Evolutionary conservation across 768 basidiomycete genomes (phyloP).

Genomic region (Serendipita sp.): DNA sequence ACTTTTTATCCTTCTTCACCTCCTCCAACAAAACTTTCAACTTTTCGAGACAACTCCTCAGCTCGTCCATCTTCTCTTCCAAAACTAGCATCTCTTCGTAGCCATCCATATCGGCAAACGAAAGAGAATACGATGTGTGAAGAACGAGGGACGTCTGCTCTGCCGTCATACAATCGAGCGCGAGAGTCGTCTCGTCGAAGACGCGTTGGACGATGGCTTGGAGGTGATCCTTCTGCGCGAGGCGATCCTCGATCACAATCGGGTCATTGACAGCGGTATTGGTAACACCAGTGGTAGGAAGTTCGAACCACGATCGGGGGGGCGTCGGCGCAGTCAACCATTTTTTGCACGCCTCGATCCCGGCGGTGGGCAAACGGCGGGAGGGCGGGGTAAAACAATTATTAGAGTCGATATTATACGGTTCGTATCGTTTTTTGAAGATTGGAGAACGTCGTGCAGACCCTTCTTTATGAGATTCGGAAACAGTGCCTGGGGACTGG

Average conservation of each 20-base stretch:
- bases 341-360: background rate
- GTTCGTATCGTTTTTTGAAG: too few species aligned
- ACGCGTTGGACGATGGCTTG: background rate
- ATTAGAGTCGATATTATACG: too few species aligned
- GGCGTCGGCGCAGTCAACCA: background rate
- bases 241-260: background rate
- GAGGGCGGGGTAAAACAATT: too few species aligned
- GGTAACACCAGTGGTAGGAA: background rate
- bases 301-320: background rate
- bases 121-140: background rate
- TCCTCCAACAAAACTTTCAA: slow-evolving; percentile 85
- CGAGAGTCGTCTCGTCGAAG: background rate
- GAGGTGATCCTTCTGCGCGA: background rate
- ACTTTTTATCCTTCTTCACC: slow-evolving; percentile 46
- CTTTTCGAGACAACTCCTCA: slow-evolving; percentile 70
- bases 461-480: too few species aligned
- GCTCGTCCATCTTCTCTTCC: slow-evolving; percentile 73
- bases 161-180: background rate
- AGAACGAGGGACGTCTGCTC: background rate
- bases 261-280: background rate
- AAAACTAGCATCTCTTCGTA: background rate
- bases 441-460: too few species aligned
- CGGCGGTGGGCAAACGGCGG: background rate
- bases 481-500: too few species aligned
- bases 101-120: background rate